Base-by-base conservation (phyloP, 306 rosid species). In the Ormosia emarginata region DNA sequence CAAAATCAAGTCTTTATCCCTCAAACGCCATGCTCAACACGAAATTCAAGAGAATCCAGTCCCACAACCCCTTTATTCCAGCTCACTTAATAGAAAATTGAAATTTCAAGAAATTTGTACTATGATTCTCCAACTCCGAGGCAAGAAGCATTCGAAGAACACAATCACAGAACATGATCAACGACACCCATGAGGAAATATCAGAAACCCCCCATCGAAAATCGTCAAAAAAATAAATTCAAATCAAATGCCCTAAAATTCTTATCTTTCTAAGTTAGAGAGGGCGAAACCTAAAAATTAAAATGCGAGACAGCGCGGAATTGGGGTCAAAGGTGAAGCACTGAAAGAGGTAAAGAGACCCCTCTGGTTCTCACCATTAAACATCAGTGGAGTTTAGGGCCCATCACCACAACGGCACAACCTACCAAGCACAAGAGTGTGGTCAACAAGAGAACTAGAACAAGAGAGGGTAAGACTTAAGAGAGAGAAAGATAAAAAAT, bases 311-410 rank as follows among this genome's bases (percentile, higher is more conserved):
- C 88, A 86, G 91, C 79, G 30, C 13, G 86, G 87, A 84, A 88
- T 76, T 82, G 87, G 86, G 87, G 84, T 83, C 71, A 83, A 88
- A 85, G 80, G 89, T 73, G 76, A 81, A 86, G 88, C 91, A 85
- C 85, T 87, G 89, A 86, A 84, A 83, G 90, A 87, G 66, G 83
- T 80, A 82, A 71, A 83, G 90, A 88, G 86, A 83, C 75, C 82
- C 86, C 82, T 85, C 78, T 53, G 67, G 77, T 83, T 71, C 57
- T 82, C 77, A 74, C 86, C 86, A 82, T 89, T 77, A 84, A 79
- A 90, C 72, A 67, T 88, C 82, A 87, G 97, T 91, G 97, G 97
- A 91, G 78, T 84, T 86, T 63, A 57, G 97, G 97, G 97, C 92
- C 97, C 94, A 90, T 82, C 82, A 66, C 81, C 82, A 78, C 89